Evolutionary conservation across 805 yeast species (phyloP), one percentile per base, ranked within the genome.

Genomic region (Barnettozyma californica): DNA sequence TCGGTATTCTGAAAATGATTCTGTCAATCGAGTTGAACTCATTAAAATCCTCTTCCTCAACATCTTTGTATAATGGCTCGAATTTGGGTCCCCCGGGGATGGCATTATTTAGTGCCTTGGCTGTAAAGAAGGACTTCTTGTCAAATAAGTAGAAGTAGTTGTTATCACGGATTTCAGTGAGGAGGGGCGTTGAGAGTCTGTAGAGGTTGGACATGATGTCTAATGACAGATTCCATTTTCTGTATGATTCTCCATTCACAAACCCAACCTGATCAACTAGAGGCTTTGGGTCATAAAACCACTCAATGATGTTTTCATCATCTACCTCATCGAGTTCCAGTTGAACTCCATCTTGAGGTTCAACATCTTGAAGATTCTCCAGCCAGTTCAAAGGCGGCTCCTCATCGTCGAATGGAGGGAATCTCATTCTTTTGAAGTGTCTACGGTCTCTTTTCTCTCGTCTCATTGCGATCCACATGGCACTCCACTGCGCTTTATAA

Each of bases 341-440:
- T 52, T 73, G 79, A 20, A 91, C 78, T 0, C 92, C 74, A n/a
- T 84, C 92, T 6, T 79, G 74, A 0, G 88, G 83, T 44, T 85
- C 91, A 1, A 82, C 68, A 14, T 80, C 84, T 52, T 87, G 84
- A 13, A 90, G 69, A 58, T 86, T 84, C 48, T 89, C 95, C n/a
- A 81, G 59, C 82, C 87, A 94, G 48, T 83, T 78, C 29, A 91
- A 61, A 1, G 96, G 95, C 0, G 97, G 97, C 64, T 92, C 98
- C 65, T 94, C 99, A 62, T 94, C 99, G 65, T 94, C 99, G 68
- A 92, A 90, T 0, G 95, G 91, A 1, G 99, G 99, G 56, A 94
- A 87, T 48, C 89, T 76, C 87, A 94, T 83, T 55, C 99, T 77
- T 60, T 88, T 86, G 68, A 94, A 92, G 62, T 87, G 95, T 31